These are phyloP conservation scores for Ustilago cynodontis DNA, from an alignment of 1,284 basidiomycete species.

Conservation along the genomic window DNA sequence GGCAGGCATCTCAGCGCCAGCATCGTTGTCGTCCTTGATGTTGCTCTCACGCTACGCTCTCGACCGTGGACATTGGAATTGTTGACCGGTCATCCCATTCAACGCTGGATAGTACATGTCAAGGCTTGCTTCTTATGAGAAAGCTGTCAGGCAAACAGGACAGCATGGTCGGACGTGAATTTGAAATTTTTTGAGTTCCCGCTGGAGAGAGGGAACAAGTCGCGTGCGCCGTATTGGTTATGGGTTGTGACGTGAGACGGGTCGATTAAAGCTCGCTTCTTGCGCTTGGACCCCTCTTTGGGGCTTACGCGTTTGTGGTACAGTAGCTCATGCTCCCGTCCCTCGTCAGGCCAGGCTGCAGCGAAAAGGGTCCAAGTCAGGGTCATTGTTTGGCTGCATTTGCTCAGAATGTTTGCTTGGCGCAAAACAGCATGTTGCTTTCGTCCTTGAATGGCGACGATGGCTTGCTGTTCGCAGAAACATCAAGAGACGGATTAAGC, in stretches of 20 bases:
- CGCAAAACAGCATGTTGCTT: not conserved
- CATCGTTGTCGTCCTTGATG: no score
- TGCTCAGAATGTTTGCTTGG: not conserved
- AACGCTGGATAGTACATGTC: conserved; percentile 5
- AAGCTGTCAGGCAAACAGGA: no score
- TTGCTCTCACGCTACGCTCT: no score
- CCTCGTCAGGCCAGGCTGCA: conserved; percentile 2
- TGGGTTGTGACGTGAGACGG: conserved; percentile 8
- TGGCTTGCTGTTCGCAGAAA: not conserved
- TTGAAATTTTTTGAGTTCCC: not conserved
- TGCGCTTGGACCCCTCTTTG: not conserved
- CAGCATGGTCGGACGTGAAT: no score
- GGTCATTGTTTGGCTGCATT: conserved; percentile 2
- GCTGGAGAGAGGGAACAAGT: not conserved
- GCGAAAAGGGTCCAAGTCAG: conserved; percentile 4
- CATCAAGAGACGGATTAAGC: no score
- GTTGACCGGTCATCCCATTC: not conserved
- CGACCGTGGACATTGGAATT: no score
- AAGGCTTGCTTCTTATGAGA: no score
- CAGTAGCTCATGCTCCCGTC: not conserved
- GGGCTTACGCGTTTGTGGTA: not conserved
- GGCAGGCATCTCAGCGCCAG: no score
- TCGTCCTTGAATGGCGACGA: not conserved
- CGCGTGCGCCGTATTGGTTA: not conserved
- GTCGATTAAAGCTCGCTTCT: conserved; percentile 5